Conservation (phyloP, 208 protist species). For the Herpetomonas tarakana region DNA sequence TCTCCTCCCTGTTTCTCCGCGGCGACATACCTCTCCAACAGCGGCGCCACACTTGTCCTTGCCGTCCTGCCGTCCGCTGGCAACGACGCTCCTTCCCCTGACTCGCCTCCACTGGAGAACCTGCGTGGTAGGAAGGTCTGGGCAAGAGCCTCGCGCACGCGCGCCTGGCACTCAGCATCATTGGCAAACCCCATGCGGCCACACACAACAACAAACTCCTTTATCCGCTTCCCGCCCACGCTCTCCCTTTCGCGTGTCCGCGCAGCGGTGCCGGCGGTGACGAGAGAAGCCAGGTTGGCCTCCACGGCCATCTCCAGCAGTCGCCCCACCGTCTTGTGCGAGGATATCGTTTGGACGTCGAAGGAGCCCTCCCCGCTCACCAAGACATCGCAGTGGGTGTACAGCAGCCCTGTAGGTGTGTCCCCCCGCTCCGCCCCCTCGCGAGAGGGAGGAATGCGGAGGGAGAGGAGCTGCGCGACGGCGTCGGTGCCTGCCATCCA, state of each 20-base stretch:
- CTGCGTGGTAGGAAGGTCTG: constrained; percentile 10
- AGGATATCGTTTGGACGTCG: constrained; percentile 60
- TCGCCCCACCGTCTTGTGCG: constrained; percentile 65
- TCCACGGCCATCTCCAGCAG: constrained; percentile 69
- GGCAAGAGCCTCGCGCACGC: constrained; percentile 14
- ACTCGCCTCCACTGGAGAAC: too few relatives aligned
- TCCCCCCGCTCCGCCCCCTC: neutral
- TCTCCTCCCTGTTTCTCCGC: neutral
- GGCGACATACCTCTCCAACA: neutral
- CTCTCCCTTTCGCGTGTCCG: neutral
- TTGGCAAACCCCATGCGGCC: constrained; percentile 29
- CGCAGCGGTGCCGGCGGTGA: constrained; percentile 3
- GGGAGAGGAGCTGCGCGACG: constrained; percentile 41
- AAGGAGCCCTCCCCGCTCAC: constrained; percentile 80
- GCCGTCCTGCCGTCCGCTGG: too few relatives aligned
- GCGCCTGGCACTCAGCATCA: constrained; percentile 12
- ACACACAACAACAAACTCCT: constrained; percentile 31
- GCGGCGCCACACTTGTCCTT: neutral
- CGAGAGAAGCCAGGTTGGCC: constrained; percentile 38
- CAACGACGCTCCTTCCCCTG: too few relatives aligned
- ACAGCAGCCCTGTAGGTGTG: constrained; percentile 15
- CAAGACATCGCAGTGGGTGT: constrained; percentile 29
- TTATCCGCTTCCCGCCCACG: constrained; percentile 1
- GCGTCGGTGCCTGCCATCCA: constrained; percentile 58
- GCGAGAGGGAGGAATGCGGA: constrained; percentile 16